These are phyloP conservation scores for Helicocarpus griseus DNA, from an alignment of 2,329 filamentous ascomycete genomes.

Conservation along the genomic window DNA sequence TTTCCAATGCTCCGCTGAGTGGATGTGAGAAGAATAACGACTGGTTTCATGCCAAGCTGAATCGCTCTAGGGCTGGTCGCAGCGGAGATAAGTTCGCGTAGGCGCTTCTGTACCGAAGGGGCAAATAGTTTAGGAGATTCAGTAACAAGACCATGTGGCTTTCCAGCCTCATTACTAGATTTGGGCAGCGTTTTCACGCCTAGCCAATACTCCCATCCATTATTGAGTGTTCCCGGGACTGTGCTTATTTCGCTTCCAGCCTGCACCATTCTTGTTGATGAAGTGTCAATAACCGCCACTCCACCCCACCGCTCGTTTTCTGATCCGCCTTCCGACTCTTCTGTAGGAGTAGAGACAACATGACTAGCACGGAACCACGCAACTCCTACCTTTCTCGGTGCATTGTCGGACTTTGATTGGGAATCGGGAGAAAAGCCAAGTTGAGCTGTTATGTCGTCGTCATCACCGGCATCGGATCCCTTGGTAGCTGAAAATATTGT, in stretches of 20 bases:
- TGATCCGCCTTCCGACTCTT: conserved; percentile 50
- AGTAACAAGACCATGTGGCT: conserved; percentile 26
- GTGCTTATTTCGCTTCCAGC: conserved; percentile 78
- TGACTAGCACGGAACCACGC: conserved; percentile 91
- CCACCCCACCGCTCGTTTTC: conserved; percentile 72
- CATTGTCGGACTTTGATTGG: conserved; percentile 11
- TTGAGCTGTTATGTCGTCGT: conserved; percentile 51
- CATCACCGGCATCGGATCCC: conserved; percentile 49
- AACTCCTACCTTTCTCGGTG: conserved; percentile 48
- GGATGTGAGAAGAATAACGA: conserved; percentile 80
- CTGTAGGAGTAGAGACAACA: conserved; percentile 42
- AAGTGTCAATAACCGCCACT: conserved; percentile 74
- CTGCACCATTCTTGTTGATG: conserved; percentile 80
- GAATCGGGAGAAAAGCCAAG: conserved; percentile 7
- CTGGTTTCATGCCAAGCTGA: conserved; percentile 74
- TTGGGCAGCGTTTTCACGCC: conserved; percentile 60
- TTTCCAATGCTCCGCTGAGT: conserved; percentile 93
- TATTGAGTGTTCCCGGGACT: conserved; percentile 65
- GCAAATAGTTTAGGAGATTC: conserved; percentile 38
- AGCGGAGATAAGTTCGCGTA: conserved; percentile 77
- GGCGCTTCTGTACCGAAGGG: conserved; percentile 52
- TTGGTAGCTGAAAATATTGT: conserved; percentile 62
- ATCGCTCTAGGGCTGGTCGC: conserved; percentile 82
- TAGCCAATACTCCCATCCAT: conserved; percentile 83
- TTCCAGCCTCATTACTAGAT: conserved; percentile 21